phyloP scores from a whole-genome alignment of 2,329 filamentous ascomycete genomes.

The Moelleriella libera region DNA sequence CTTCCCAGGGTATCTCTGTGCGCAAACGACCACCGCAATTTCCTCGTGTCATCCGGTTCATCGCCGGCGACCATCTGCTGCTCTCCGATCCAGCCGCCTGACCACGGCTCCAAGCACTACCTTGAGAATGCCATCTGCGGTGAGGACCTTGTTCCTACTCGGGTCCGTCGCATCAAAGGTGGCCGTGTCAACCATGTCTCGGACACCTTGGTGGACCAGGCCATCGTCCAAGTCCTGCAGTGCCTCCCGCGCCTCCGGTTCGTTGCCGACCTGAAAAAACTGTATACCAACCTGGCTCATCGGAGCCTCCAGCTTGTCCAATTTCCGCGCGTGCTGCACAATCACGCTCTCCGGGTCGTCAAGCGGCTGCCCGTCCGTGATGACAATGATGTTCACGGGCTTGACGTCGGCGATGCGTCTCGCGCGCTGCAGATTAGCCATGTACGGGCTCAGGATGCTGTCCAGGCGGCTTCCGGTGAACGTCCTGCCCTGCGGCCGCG shows the following conservation, averaged over 20 bases:
- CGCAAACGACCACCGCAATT: not conserved
- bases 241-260: slow-evolving; percentile 47
- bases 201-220: slow-evolving; percentile 37
- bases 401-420: slow-evolving; percentile 38
- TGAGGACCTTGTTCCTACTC: slow-evolving; percentile 28
- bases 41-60: not conserved
- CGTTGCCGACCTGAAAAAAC: slow-evolving; percentile 86
- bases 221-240: slow-evolving; percentile 65
- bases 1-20: slow-evolving; percentile 4
- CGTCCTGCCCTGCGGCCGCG: slow-evolving; percentile 53
- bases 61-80: not conserved
- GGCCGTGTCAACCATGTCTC: slow-evolving; percentile 89
- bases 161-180: slow-evolving; percentile 40
- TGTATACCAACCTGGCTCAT: slow-evolving; percentile 81
- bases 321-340: slow-evolving; percentile 48
- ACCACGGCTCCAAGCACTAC: slow-evolving; percentile 68
- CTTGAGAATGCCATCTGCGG: slow-evolving; percentile 64
- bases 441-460: slow-evolving; percentile 59
- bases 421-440: slow-evolving; percentile 27
- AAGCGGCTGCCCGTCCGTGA: slow-evolving; percentile 74
- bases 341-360: slow-evolving; percentile 68
- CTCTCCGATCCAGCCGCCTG: slow-evolving; percentile 19
- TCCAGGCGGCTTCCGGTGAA: slow-evolving; percentile 61
- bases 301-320: slow-evolving; percentile 56
- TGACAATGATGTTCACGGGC: slow-evolving; percentile 80